Evolutionary conservation across 768 basidiomycete species (phyloP), one percentile per base, ranked within the genome.

Genomic region (Cantharellus anzutake): DNA sequence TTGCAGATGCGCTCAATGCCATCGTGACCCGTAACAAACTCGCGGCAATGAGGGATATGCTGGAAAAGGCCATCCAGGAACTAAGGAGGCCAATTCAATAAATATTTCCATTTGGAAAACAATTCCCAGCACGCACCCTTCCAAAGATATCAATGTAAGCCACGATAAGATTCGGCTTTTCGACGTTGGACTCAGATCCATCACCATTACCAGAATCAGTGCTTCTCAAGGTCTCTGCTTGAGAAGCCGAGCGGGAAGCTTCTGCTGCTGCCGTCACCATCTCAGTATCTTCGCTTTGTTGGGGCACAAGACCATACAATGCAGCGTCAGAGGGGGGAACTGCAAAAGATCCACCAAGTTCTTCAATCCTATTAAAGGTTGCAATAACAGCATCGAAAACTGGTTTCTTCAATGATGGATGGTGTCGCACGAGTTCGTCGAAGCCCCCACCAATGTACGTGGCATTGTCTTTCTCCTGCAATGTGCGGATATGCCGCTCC

Each of bases 41-140:
- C 94, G 64, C 81, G 81, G 74, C 87, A 87, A 69, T 97, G 88
- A 34, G 82, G 80, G 1, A 81, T 76, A 67, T 94, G 92, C 66
- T 93, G 91, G 73, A 98, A 93, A 48, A 98, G 76, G 3, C 96
- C 93, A 69, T 93, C 90, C 59, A 93, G 76, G 70, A 96, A 93
- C 89, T 93, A 65, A 4, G n/a, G 16, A 11, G 3, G n/a, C 2
- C 42, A 56, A 62, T 35, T 62, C 7, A 58, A n/a, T 59, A 14
- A 16, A 4, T 38, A 11, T 4, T 58, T 58, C 5, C 51, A 42
- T 58, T 58, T 34, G 57, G 5, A 16, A 56, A 29, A 29, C 20
- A 57, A 56, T 40, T 58, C 4, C 7, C 20, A 11, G 57, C 14
- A 29, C 58, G 35, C 39, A 63, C 44, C 41, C 55, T 42, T 5